These are phyloP conservation scores for Fonsecaea nubica DNA, from an alignment of 2,329 filamentous ascomycete species.

Conservation along the genomic window DNA sequence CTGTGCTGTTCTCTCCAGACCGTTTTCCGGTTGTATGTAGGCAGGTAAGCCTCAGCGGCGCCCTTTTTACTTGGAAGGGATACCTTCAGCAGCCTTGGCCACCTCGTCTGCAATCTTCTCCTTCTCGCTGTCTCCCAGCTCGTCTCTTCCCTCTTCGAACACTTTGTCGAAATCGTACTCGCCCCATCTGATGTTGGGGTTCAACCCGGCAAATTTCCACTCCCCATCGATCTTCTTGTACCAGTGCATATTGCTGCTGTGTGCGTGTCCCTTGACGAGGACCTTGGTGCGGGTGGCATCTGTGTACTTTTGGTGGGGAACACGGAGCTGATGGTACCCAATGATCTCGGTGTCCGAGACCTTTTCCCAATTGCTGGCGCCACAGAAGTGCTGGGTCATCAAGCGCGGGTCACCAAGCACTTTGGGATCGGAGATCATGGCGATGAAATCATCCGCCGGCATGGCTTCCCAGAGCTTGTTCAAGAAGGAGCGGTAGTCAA, in stretches of 20 bases:
- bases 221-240: slow-evolving; percentile 44
- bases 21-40: background rate
- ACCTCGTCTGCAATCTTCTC: slow-evolving; percentile 32
- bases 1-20: background rate
- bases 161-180: slow-evolving; percentile 43
- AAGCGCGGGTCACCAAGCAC: slow-evolving; percentile 68
- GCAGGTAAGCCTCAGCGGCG: background rate
- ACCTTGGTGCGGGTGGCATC: slow-evolving; percentile 58
- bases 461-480: slow-evolving; percentile 67
- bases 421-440: slow-evolving; percentile 62
- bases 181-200: slow-evolving; percentile 42
- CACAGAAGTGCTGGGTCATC: slow-evolving; percentile 69
- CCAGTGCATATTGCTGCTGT: slow-evolving; percentile 45
- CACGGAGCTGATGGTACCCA: slow-evolving; percentile 49
- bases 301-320: slow-evolving; percentile 67
- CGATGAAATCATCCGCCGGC: slow-evolving; percentile 66
- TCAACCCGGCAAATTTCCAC: slow-evolving; percentile 44
- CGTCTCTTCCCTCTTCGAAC: slow-evolving; percentile 39
- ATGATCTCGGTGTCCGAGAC: slow-evolving; percentile 41
- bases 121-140: slow-evolving; percentile 37
- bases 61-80: slow-evolving; percentile 28
- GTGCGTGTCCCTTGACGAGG: slow-evolving; percentile 65
- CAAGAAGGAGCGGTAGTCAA: slow-evolving; percentile 74
- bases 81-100: slow-evolving; percentile 37
- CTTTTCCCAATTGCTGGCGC: slow-evolving; percentile 42